These are phyloP conservation scores for Termitomyces sp. DNA, from an alignment of 768 basidiomycete genomes.

Conservation along the genomic window DNA sequence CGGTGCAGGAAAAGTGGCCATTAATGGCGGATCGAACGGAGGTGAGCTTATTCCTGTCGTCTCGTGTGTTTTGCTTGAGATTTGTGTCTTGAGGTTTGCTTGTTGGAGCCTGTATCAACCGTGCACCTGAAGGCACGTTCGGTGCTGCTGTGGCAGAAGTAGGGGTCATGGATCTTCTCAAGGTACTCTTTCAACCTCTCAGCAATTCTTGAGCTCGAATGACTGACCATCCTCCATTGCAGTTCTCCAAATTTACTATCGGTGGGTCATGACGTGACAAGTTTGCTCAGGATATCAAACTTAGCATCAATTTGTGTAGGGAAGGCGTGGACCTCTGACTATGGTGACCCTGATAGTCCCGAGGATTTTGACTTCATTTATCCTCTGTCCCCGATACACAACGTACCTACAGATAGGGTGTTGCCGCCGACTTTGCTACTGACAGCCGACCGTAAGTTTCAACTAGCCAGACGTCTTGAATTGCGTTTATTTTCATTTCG, in stretches of 20 bases:
- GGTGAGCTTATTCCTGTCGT: constrained; percentile 33
- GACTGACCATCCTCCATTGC: neutral
- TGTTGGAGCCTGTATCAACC: constrained; percentile 81
- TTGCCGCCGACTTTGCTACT: constrained; percentile 71
- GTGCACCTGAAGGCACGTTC: constrained; percentile 68
- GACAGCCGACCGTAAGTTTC: constrained; percentile 72
- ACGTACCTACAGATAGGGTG: constrained; percentile 53
- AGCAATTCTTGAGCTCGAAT: neutral
- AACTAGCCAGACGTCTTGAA: neutral
- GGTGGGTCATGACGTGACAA: constrained; percentile 30
- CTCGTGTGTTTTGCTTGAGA: neutral
- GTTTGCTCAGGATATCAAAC: constrained; percentile 5
- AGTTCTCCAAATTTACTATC: constrained; percentile 77
- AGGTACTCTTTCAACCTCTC: constrained; percentile 34
- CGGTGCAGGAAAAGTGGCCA: constrained; percentile 62
- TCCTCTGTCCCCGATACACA: constrained; percentile 78
- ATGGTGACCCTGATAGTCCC: constrained; percentile 68
- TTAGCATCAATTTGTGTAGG: constrained; percentile 29
- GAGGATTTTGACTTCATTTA: constrained; percentile 83
- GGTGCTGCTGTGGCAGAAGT: constrained; percentile 81
- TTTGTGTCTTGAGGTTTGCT: constrained; percentile 47
- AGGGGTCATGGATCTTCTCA: constrained; percentile 75
- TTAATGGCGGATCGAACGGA: constrained; percentile 81
- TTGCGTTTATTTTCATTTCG: neutral
- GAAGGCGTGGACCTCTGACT: constrained; percentile 75